Base-by-base conservation (phyloP, 352 stramenopile genomes). In the Globisporangium nunn region DNA sequence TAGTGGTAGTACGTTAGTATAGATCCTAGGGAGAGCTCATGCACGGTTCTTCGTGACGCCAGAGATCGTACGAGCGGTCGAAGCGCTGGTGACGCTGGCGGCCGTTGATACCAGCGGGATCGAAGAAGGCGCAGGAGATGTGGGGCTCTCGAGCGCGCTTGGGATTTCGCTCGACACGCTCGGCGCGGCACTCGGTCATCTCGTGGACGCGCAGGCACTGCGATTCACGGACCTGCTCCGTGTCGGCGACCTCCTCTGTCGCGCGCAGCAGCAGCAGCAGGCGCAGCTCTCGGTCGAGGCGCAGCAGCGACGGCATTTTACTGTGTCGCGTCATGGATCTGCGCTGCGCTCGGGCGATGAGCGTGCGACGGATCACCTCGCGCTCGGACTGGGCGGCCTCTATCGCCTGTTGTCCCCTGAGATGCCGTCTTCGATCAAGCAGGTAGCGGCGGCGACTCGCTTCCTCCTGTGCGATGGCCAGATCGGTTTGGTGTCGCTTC, bases 371-470 rank as follows among this genome's bases (percentile, higher is more conserved):
- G 45, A 14, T 28, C 33, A 10, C 35, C 40, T 11, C 7, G n/a
- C 10, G 23, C 45, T 14, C 7, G 51, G 37, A 18, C 12, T 53
- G 39, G 3, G 30, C 37, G 68, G 76, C 2, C 74, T 87, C 44
- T 44, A 75, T 18, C 56, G 66, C 0, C 48, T 91, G 47, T 66
- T 85, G 30, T 82, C 78, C 2, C 75, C 76, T 6, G 71, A 84
- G 44, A 78, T 86, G 69, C 78, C 81, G 3, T 56, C 65, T 7
- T 66, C 65, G 2, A 66, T 84, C 35, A 83, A 82, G 56, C 57
- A 69, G 62, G 71, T 79, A 48, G n/a, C 10, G 28, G 4, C n/a
- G 8, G 17, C 5, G 6, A 54, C 7, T 29, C 33, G 17, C 6
- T 54, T 23, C 35, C 5, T n/a, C 29, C 12, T 43, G 17, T 6